Evolutionary conservation across 2,329 filamentous ascomycete genomes (phyloP).

Genomic region (Botrytis medusae): DNA sequence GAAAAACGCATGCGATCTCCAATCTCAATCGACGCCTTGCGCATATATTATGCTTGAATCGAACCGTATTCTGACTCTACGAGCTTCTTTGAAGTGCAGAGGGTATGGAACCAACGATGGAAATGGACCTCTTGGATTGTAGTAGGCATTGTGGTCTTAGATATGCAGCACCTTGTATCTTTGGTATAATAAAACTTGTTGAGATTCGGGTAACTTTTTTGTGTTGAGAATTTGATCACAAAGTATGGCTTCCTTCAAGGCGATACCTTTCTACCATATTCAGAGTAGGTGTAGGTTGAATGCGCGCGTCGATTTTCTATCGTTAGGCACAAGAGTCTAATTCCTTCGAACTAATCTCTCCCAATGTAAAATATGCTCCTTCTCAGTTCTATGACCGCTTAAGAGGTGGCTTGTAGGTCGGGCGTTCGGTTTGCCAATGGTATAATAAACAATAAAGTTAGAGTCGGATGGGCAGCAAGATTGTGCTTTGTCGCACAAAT

Average conservation of each 20-base stretch:
- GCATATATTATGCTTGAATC: too few species aligned
- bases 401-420: background rate
- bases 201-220: background rate
- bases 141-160: background rate
- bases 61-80: background rate
- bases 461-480: background rate
- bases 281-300: background rate
- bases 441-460: background rate
- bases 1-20: background rate
- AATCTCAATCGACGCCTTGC: too few species aligned
- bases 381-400: background rate
- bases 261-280: background rate
- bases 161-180: background rate
- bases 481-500: background rate
- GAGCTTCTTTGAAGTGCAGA: background rate
- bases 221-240: background rate
- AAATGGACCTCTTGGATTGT: background rate
- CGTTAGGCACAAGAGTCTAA: background rate
- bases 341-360: background rate
- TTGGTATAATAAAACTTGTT: too few species aligned
- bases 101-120: background rate
- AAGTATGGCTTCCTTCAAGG: background rate
- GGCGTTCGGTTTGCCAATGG: fast-evolving
- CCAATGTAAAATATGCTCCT: background rate
- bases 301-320: background rate